Base-by-base conservation (phyloP, 1,284 basidiomycete species). In the Papiliotrema terrestris region DNA sequence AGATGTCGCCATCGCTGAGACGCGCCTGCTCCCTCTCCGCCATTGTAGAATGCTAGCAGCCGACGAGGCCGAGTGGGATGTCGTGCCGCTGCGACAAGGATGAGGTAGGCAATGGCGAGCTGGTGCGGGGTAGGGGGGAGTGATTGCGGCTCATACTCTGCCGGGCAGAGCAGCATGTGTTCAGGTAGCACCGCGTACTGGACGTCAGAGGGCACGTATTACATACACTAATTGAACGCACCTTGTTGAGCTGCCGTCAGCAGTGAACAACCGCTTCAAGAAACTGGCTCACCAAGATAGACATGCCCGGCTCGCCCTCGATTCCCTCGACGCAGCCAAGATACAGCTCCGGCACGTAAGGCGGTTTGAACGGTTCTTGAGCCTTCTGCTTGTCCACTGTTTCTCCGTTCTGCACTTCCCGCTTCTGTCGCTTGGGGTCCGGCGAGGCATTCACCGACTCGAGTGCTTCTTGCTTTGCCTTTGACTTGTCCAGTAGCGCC, bases 1-100 rank as follows among this genome's bases (percentile, higher is more conserved):
- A 93, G 67, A 71, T 94, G 91, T 65, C 93, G 89, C 76, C 92
- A 91, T 1, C 82, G 79, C 76, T 94, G 91, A 71, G 88, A 91
- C 8, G 91, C 90, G 36, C 91, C 91, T 56, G 88, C 91, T 45
- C 83, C 80, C 46, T 83, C 80, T 4, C 90, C 90, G 63, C 89
- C 88, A 60, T 94, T 94, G 74, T 91, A 94, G 76, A 93, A 93
- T 0, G 87, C 88, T 55, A 93, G 83, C 56, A 86, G 79, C 36
- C 77, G 80, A 20, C 62, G 51, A 2, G 68, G 64, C 48, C 78
- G 80, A 9, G 82, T 82, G 2, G 79, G 78, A 66, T 83, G 83
- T 38, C 81, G 81, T 9, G 59, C 49, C 15, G 85, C 88, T 2
- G 89, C 86, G 6, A 82, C 74, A 1, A 95, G 78, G 38, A 93